Base-by-base conservation (phyloP, 176 grass and related monocot genomes). In the Pontederia crassipes region DNA sequence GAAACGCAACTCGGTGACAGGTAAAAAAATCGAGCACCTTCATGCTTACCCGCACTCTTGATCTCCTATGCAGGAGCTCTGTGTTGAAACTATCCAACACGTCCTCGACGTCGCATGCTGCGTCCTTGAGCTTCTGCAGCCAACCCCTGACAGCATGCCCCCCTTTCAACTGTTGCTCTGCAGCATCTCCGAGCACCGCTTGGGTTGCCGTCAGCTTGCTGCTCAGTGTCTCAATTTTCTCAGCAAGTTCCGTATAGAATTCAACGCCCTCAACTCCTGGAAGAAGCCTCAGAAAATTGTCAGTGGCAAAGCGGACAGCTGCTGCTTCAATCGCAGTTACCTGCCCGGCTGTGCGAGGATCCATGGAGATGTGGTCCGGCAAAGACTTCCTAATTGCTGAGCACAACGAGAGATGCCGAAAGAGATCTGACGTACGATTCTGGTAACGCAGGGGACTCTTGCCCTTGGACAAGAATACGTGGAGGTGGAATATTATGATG, bases 21-120 rank as follows among this genome's bases (percentile, higher is more conserved):
- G 58, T 2, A 78, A 65, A 64, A 57, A 65, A 70, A 78, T 69
- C 74, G 4, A n/a, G 12, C 10, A 78, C 75, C 67, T 70, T 46
- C 45, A 12, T 20, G 16, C 75, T 8, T 11, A 10, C 8, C 32
- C 5, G 11, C 26, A 15, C 9, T 54, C 46, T 66, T 12, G 12
- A 14, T 55, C 61, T 70, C 17, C 48, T 49, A n/a, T 57, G 52
- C 54, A 46, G 9, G 24, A 15, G 57, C 45, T 78, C 65, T 54
- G 59, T 49, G 48, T 78, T 62, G 57, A 71, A 48, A 26, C 62
- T 10, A 62, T 71, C 75, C 57, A 78, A 62, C 28, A 78, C 57
- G 45, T 78, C 57, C 0, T 78, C 75, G 0, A 48, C 66, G 29
- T 70, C 26, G 24, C 13, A 62, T 2, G 75, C 65, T 35, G 62